phyloP scores from a whole-genome alignment of 352 stramenopile genomes.

The Elongisporangium anandrum region DNA sequence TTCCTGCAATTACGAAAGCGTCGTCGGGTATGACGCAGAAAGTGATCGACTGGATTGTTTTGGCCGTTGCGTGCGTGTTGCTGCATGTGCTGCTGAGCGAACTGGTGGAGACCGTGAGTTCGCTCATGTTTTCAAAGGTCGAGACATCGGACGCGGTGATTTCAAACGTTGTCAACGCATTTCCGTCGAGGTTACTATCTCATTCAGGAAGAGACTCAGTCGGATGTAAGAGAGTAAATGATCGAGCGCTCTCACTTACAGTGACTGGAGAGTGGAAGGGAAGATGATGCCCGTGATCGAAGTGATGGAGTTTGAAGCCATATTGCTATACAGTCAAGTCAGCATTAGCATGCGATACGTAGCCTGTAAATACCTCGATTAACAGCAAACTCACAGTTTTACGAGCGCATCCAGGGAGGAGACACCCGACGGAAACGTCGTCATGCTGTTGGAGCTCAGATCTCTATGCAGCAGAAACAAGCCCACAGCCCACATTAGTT shows the following conservation, averaged over 20 bases:
- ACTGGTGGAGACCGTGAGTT: constrained; percentile 20
- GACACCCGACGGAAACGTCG: constrained; percentile 36
- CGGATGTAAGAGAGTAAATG: constrained; percentile 1
- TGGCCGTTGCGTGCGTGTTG: constrained; percentile 14
- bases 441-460: constrained; percentile 52
- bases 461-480: constrained; percentile 41
- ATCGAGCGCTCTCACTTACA: constrained; percentile 10
- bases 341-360: not conserved
- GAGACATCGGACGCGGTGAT: constrained; percentile 40
- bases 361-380: not conserved
- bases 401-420: constrained; percentile 40
- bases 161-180: constrained; percentile 41
- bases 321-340: constrained; percentile 32
- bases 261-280: constrained; percentile 38
- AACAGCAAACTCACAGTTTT: constrained; percentile 35
- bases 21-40: constrained; percentile 33
- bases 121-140: constrained; percentile 25
- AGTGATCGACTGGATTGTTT: constrained; percentile 24
- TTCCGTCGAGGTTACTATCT: constrained; percentile 26
- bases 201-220: constrained; percentile 1
- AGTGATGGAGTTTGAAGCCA: constrained; percentile 52
- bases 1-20: not conserved
- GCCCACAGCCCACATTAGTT: too few species aligned
- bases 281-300: constrained; percentile 42
- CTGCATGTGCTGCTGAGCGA: constrained; percentile 25